Conservation (phyloP, 208 protist species). For the Wallacemonas collosoma region DNA sequence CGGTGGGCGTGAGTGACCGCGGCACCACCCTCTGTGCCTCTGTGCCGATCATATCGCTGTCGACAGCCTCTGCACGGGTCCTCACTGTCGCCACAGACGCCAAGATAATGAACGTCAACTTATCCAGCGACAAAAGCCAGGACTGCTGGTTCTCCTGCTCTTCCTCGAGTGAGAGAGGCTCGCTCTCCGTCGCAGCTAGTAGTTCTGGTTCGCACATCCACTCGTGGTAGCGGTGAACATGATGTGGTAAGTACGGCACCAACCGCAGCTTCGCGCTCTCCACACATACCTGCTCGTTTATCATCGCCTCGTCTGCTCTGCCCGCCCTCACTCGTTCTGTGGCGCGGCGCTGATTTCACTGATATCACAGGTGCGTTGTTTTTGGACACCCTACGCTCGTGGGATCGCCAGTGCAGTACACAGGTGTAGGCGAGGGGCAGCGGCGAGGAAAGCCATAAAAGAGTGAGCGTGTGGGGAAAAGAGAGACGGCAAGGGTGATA, state of each 20-base stretch:
- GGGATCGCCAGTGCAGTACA: too few species aligned
- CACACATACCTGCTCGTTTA: slow-evolving; percentile 78
- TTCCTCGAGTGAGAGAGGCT: slow-evolving; percentile 84
- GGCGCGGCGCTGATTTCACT: too few species aligned
- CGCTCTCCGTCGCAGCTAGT: slow-evolving; percentile 77
- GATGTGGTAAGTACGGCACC: slow-evolving; percentile 83
- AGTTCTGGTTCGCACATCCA: slow-evolving; percentile 88
- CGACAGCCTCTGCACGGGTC: too few species aligned
- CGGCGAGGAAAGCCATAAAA: too few species aligned
- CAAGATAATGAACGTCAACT: slow-evolving; percentile 92
- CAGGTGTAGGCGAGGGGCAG: too few species aligned
- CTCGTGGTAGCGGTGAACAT: slow-evolving; percentile 84
- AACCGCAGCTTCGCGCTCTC: slow-evolving; percentile 50
- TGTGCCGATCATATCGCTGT: too few species aligned
- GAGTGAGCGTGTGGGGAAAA: too few species aligned
- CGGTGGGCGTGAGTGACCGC: background rate
- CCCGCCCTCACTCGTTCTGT: too few species aligned
- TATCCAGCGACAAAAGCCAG: slow-evolving; percentile 80
- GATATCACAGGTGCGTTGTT: too few species aligned
- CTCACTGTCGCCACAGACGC: slow-evolving; percentile 26
- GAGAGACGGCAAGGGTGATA: too few species aligned
- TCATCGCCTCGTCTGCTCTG: slow-evolving; percentile 41
- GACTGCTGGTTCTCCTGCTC: slow-evolving; percentile 87
- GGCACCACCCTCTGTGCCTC: too few species aligned
- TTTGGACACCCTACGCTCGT: too few species aligned